phyloP scores from a whole-genome alignment of 2,329 filamentous ascomycete genomes.

The Monosporascus sp. region DNA sequence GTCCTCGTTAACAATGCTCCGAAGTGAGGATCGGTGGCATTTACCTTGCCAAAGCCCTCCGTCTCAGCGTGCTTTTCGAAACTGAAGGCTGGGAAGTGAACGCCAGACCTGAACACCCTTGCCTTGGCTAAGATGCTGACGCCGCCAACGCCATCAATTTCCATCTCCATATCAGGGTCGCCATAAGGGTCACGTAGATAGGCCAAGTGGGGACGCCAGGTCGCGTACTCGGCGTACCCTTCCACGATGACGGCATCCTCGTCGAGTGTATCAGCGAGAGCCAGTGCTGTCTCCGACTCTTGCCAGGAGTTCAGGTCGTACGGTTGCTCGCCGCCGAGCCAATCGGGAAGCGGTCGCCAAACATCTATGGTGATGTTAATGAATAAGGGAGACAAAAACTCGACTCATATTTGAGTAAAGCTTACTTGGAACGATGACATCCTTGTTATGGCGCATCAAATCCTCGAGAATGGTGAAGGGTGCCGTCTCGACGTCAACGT shows the following conservation, averaged over 20 bases:
- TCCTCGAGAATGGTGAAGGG: conserved; percentile 96
- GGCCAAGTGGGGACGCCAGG: conserved; percentile 93
- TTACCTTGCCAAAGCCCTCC: conserved; percentile 95
- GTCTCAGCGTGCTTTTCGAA: conserved; percentile 99
- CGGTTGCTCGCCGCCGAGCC: conserved; percentile 96
- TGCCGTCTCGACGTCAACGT: conserved; percentile 96
- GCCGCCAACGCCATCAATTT: conserved; percentile 94
- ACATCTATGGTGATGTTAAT: conserved; percentile 62
- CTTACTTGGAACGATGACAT: conserved; percentile 96
- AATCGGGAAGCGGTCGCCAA: conserved; percentile 97
- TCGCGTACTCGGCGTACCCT: conserved; percentile 97
- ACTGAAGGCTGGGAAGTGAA: conserved; percentile 96
- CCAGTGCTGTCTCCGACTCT: conserved; percentile 93
- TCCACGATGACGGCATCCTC: conserved; percentile 99
- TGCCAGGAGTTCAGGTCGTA: conserved; percentile 99
- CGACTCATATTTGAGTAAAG: conserved; percentile 18
- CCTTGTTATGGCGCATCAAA: conserved; percentile 97
- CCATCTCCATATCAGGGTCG: conserved; percentile 99
- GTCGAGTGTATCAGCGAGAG: conserved; percentile 88
- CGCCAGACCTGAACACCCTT: conserved; percentile 87
- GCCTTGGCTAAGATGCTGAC: conserved; percentile 97
- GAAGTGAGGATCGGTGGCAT: conserved; percentile 14
- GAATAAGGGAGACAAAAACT: not conserved
- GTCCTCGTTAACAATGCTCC: conserved; percentile 8
- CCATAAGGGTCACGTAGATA: conserved; percentile 96